Percentiles rank a stretch among this genome's conserved stretches.
Evolutionary conservation across 129 eudicot genomes (phyloP).

Genomic region (Deinandra increscens): DNA sequence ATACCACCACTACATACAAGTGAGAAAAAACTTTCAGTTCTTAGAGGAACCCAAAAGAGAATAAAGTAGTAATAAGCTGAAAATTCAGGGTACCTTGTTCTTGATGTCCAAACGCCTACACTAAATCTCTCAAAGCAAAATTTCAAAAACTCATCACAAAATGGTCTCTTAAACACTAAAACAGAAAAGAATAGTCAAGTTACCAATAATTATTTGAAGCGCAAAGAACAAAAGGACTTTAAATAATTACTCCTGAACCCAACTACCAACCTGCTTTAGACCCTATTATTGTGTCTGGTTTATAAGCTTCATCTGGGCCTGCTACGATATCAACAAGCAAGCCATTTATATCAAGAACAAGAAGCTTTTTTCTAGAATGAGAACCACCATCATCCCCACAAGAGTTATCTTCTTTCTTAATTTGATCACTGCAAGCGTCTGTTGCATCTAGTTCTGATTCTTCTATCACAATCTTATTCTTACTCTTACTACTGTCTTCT

Average conservation of each 20-base stretch:
- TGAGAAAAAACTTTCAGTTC: neutral
- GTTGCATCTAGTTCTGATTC: slow-evolving; percentile 25
- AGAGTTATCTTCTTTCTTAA: slow-evolving; percentile 16
- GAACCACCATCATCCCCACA: slow-evolving; percentile 21
- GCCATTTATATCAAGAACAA: slow-evolving; percentile 89
- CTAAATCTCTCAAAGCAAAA: slow-evolving; percentile 79
- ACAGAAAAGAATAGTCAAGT: slow-evolving; percentile 24
- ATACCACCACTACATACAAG: neutral
- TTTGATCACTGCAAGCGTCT: slow-evolving; percentile 14
- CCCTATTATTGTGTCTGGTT: slow-evolving; percentile 48
- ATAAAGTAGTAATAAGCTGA: neutral
- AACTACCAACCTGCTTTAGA: slow-evolving; percentile 63
- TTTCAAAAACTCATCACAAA: slow-evolving; percentile 77
- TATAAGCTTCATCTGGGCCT: slow-evolving; percentile 35
- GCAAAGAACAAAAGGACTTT: slow-evolving; percentile 6
- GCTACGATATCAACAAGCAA: slow-evolving; percentile 68
- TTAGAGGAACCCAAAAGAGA: slow-evolving; percentile 11
- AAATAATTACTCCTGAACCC: slow-evolving; percentile 2
- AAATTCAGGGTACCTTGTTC: slow-evolving; percentile 51
- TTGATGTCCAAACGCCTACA: slow-evolving; percentile 94
- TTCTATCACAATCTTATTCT: slow-evolving; percentile 16
- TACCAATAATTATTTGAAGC: slow-evolving; percentile 9
- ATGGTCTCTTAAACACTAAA: slow-evolving; percentile 87
- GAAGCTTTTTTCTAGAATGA: slow-evolving; percentile 58
- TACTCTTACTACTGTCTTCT: slow-evolving; percentile 9